Percentiles rank a stretch among this genome's conserved stretches.
These are phyloP conservation scores for Penicillium sp. DNA, from an alignment of 2,329 filamentous ascomycete genomes.

Conservation along the genomic window DNA sequence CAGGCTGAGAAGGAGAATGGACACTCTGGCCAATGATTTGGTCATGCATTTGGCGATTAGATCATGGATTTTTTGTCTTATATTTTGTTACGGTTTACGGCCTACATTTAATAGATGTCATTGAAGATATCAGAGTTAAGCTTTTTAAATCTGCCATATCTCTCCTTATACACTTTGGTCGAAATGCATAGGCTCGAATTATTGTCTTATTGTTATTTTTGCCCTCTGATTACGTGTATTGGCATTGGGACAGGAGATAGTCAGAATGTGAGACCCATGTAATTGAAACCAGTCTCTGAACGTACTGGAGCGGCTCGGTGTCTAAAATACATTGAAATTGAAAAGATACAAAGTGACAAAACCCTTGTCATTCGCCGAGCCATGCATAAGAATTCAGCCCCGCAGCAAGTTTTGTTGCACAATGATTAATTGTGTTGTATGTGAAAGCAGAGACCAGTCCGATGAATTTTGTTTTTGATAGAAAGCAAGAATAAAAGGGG, in stretches of 20 bases:
- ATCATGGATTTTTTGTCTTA: not conserved
- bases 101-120: conserved; percentile 6
- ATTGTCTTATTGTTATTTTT: not conserved
- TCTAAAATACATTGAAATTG: conserved; percentile 17
- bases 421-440: not conserved
- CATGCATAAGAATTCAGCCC: conserved; percentile 27
- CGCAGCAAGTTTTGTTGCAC: not conserved
- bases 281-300: not conserved
- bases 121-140: conserved; percentile 1
- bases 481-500: conserved; percentile 5
- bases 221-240: too few species aligned
- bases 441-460: not conserved
- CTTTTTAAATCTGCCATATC: not conserved
- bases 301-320: conserved; percentile 8
- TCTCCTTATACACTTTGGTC: not conserved
- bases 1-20: conserved; percentile 48
- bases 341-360: conserved; percentile 12
- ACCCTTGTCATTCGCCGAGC: conserved; percentile 34
- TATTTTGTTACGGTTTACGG: not conserved
- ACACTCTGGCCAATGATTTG: conserved; percentile 3
- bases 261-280: too few species aligned
- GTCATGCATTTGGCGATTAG: not conserved
- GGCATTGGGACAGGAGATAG: too few species aligned
- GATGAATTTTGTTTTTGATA: conserved; percentile 6
- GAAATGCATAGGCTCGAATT: too few species aligned